Evolutionary conservation across 768 basidiomycete genomes (phyloP), one percentile per base, ranked within the genome.

Genomic region (Xerocomellus amylosporus): DNA sequence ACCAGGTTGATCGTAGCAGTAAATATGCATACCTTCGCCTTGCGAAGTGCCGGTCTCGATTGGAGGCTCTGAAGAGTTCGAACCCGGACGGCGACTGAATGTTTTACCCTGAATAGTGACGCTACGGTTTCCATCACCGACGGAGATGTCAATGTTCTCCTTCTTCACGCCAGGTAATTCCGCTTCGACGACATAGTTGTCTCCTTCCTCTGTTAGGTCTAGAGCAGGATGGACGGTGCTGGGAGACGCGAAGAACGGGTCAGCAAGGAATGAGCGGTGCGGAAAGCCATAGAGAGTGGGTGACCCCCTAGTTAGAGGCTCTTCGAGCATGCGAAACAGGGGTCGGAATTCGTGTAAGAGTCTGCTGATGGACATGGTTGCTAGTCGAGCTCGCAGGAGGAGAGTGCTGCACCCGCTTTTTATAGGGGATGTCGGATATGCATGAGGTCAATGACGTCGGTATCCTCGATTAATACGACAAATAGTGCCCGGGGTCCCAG

Each of bases 141-240:
- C 75, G 8, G 82, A 78, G 47, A 91, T 78, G 51, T 88, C 79
- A 9, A 90, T 65, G 62, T 90, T 83, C 60, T 90, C 88, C 74
- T 85, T 89, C 67, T 82, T 84, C 26, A 91, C 82, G 1, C 89
- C 88, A 20, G 89, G 90, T 26, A 92, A 63, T 63, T 92, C 90
- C 2, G 88, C 87, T 62, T 90, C 86, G 39, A 92, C 73, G 48
- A 88, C 57, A 59, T 87, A 90, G 38, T 77, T 74, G 66, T 83
- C 76, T 1, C 78, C 82, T 54, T 84, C 79, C 59, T 92, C 89
- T 4, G 77, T 75, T 8, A 91, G 68, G 58, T 92, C 88, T 7
- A 91, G 75, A 0, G 84, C 80, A 15, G 88, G 87, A 28, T 79
- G 74, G 39, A 75, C 28, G 9, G 64, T 56, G 20, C 58, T 44